Conservation (phyloP, 2,329 filamentous ascomycete genomes). For the Pseudohalonectria lignicola region DNA sequence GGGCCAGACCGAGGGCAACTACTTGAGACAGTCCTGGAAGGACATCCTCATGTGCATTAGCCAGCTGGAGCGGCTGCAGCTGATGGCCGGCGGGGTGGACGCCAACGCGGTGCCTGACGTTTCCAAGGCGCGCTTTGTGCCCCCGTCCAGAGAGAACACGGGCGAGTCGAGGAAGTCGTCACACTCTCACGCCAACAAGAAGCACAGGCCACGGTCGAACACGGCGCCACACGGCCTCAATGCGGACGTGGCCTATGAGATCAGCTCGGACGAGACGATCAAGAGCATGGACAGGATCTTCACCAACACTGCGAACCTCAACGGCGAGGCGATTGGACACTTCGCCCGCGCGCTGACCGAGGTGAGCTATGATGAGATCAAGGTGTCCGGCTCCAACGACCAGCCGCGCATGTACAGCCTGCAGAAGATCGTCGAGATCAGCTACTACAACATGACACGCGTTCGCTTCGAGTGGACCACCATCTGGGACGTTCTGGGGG, state of each 20-base stretch:
- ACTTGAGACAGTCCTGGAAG: constrained; percentile 84
- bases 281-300: constrained; percentile 93
- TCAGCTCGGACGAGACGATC: constrained; percentile 84
- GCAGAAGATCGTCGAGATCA: constrained; percentile 97
- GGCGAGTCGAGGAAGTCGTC: constrained; percentile 55
- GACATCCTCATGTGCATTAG: constrained; percentile 92
- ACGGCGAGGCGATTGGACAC: constrained; percentile 87
- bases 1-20: constrained; percentile 84
- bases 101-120: constrained; percentile 89
- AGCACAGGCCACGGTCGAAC: constrained; percentile 38
- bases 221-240: constrained; percentile 53
- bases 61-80: constrained; percentile 86
- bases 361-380: constrained; percentile 98
- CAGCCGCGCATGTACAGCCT: constrained; percentile 93
- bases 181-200: constrained; percentile 34
- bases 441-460: constrained; percentile 98
- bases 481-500: constrained; percentile 94
- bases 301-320: constrained; percentile 87
- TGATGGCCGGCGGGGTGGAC: constrained; percentile 90
- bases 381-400: constrained; percentile 91
- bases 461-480: constrained; percentile 97
- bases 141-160: constrained; percentile 42
- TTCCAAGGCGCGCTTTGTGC: constrained; percentile 65
- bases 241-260: constrained; percentile 79
- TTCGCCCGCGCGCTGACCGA: constrained; percentile 89